Evolutionary conservation across 2,329 filamentous ascomycete genomes (phyloP), one percentile per base, ranked within the genome.

Genomic region (Colletotrichum ledebouriae): DNA sequence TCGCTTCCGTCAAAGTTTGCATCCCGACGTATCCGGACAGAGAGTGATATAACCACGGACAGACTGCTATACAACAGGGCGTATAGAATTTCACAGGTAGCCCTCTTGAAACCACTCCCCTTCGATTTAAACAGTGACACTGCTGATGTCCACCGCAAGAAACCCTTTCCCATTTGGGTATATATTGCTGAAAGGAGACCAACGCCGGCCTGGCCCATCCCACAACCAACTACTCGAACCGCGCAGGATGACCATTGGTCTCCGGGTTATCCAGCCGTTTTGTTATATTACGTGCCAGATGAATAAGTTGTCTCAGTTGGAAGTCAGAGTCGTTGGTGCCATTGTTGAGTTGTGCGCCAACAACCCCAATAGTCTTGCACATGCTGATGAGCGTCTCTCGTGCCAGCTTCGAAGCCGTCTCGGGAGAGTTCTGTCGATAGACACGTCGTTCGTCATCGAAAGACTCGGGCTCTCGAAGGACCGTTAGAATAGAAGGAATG

Each of bases 291-390:
- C 66, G 66, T 10, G 66, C 66, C 12, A 69, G n/a, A n/a, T 69
- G 66, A 3, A 69, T 69, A 6, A 69, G 66, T n/a, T 69, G 66
- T 7, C 66, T 56, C 3, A 69, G 56, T 12, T 69, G 66, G 34
- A 69, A 69, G 4, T 69, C 66, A 17, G 66, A 69, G 25, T 69
- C 66, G 49, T 66, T 69, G 22, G 66, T 69, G 49, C 66, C 47
- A 13, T 59, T 69, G n/a, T 69, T 69, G 7, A 69, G 62, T 17
- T 69, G 66, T 11, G 66, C 66, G 3, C 66, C 66, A 15, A 69
- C 66, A 1, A 69, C 41, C 2, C 66, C 37, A 15, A 69, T 69
- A 2, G 66, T 69, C 61, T 56, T 66, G 50, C 66, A 69, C 66
- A 69, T 52, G 25, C 66, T 69, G 15, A 69, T 69, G 2, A 69